A percentile compares a stretch with the other conserved stretches of the same genome.
Conservation (phyloP, 305 asterid species). For the Fraxinus greggii region DNA sequence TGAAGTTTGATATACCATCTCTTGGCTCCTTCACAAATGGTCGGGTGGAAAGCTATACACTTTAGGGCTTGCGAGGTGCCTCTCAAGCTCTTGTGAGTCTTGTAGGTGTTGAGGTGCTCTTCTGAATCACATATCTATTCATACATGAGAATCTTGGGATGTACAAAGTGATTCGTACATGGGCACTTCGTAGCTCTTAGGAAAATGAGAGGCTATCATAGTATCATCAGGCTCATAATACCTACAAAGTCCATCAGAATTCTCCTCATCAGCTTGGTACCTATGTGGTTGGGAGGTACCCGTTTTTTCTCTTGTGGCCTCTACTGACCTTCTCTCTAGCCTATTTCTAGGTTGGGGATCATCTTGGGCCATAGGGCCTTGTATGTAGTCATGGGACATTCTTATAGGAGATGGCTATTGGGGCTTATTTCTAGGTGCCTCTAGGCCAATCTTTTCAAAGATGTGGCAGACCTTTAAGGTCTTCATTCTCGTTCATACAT, state of each 20-base stretch:
- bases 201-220: neutral
- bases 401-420: neutral
- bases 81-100: no score
- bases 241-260: neutral
- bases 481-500: neutral
- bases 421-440: neutral
- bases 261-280: neutral
- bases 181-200: neutral
- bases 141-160: no score
- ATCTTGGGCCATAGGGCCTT: neutral
- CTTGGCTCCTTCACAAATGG: no score
- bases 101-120: no score
- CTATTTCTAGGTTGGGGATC: neutral
- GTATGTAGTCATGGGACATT: neutral
- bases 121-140: no score
- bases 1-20: no score
- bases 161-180: neutral
- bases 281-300: neutral
- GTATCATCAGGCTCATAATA: neutral
- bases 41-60: no score
- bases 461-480: neutral
- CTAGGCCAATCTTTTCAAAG: neutral
- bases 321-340: neutral
- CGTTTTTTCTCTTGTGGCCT: neutral
- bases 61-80: no score